A percentile compares a stretch with the other conserved stretches of the same genome.
Conservation (phyloP, 2,329 filamentous ascomycete species). For the Sarocladiaceae sp. region DNA sequence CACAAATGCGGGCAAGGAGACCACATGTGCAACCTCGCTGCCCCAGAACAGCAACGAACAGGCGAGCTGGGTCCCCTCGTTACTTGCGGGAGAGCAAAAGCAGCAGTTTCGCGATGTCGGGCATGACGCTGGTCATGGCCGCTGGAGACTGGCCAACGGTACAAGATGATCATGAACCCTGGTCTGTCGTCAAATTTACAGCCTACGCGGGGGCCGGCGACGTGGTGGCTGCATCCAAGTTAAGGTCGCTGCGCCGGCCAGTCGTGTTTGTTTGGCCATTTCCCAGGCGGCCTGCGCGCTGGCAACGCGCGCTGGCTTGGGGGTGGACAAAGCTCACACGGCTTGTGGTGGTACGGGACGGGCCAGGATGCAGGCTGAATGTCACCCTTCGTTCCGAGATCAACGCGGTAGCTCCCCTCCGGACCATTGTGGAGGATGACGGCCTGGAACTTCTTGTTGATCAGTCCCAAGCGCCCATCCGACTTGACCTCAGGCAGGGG, state of each 20-base stretch:
- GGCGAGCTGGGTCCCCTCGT: too few species aligned
- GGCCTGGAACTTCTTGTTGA: background rate
- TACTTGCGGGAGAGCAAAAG: background rate
- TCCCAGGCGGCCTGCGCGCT: background rate
- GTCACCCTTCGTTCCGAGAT: background rate
- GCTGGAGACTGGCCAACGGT: background rate
- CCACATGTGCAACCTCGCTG: background rate
- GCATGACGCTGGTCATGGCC: background rate
- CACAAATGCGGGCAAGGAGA: background rate
- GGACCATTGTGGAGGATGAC: background rate
- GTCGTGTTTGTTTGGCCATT: conserved; percentile 6
- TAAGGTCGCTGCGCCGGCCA: background rate
- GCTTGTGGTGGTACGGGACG: background rate
- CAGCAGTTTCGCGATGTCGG: background rate
- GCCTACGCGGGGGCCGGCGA: background rate
- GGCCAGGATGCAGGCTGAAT: conserved; percentile 5
- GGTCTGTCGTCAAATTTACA: background rate
- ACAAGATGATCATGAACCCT: background rate
- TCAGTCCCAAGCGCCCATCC: too few species aligned
- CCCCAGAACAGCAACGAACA: too few species aligned
- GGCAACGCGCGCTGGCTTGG: background rate
- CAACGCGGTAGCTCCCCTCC: background rate
- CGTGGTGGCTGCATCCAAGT: background rate
- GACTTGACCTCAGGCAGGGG: too few species aligned
- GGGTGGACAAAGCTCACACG: background rate